Evolutionary conservation across 441 rosid genomes (phyloP).

Genomic region (Rhodomyrtus psidioides): DNA sequence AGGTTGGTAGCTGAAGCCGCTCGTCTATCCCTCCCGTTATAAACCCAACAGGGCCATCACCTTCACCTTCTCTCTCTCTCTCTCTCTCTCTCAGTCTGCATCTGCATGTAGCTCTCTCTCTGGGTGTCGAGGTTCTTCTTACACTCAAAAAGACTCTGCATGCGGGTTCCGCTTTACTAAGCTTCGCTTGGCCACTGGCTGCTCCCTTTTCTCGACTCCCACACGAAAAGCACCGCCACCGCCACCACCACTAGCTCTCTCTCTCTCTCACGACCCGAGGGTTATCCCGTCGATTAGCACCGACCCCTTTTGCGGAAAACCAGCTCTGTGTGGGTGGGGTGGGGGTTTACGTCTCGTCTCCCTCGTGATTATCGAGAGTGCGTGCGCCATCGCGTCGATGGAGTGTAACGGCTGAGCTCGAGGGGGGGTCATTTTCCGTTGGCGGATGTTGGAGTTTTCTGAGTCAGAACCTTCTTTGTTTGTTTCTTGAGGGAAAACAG

Average conservation of each 20-base stretch:
- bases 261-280: neutral
- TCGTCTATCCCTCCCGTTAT: constrained; percentile 19
- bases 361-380: constrained; percentile 19
- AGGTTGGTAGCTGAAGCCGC: constrained; percentile 56
- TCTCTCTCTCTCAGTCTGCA: no score
- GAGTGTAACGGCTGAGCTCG: neutral
- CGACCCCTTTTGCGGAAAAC: neutral
- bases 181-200: neutral
- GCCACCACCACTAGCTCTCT: neutral
- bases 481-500: constrained; percentile 15
- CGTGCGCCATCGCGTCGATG: neutral
- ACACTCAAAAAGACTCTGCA: neutral
- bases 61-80: neutral
- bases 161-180: neutral
- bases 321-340: neutral
- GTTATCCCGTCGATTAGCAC: neutral
- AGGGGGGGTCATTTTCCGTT: neutral
- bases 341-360: neutral
- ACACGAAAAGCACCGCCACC: neutral
- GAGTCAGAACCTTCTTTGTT: constrained; percentile 16
- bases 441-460: neutral
- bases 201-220: neutral
- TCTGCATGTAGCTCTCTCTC: no score
- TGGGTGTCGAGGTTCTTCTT: neutral
- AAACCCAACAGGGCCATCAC: constrained; percentile 2